Base-by-base conservation (phyloP, 495 filamentous ascomycete genomes). In the Neurospora sp. region DNA sequence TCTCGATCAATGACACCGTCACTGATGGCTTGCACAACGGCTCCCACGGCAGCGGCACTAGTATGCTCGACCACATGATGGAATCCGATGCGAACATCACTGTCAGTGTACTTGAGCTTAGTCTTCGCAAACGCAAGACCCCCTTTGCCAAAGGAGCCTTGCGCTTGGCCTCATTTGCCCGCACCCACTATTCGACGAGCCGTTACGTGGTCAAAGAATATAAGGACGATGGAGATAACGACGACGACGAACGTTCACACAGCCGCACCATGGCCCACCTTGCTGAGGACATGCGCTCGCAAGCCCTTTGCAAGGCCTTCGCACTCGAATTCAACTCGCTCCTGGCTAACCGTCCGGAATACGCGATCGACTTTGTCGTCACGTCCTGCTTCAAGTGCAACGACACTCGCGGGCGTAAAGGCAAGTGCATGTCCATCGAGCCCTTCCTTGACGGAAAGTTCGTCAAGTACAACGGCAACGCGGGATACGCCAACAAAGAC, bases 381-480 rank as follows among this genome's bases (percentile, higher is more conserved):
- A 74, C 78, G 10, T 75, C 76, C 12, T 82, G 79, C 27, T 72
- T 83, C 31, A 69, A 81, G 40, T 44, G 42, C 8, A 53, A 69
- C 12, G 74, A 73, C 70, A 53, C 0, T 0, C 0, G 27, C 9
- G 1, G 10, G 3, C 20, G 20, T n/a, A 40, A 45, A 3, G 37
- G 16, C 14, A 53, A 39, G 22, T 72, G 71, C 71, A 61, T 74
- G 69, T 79, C 75, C 9, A 78, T 84, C 40, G 81, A 83, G 72
- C 82, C 81, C 0, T 83, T 76, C 70, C 71, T 84, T 39, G 59
- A 74, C 7, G 82, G 79, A 7, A 70, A 68, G 0, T 84, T 81
- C 65, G 72, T 82, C 74, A 84, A 84, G 73, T 84, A 83, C 70
- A 84, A 84, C 73, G 74, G 61, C 74, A 84, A 84, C 71, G 41